phyloP scores from a whole-genome alignment of 805 yeast species.

The Starmerella floricola region DNA sequence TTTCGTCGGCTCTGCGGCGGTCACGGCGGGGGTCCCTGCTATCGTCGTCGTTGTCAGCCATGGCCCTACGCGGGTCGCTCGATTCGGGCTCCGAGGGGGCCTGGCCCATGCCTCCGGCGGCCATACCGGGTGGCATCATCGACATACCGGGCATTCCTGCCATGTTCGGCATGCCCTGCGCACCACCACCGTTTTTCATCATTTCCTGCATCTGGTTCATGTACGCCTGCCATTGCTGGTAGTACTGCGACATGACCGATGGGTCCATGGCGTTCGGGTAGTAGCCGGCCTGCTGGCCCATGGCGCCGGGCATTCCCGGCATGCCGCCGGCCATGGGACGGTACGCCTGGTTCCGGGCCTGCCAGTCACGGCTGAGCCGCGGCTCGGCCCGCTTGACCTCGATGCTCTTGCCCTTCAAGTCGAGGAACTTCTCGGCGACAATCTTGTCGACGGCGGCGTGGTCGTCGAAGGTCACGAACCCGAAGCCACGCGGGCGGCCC shows the following conservation, averaged over 20 bases:
- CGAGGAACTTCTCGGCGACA: slow-evolving; percentile 66
- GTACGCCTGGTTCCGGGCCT: slow-evolving; percentile 15
- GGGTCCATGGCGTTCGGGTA: slow-evolving; percentile 32
- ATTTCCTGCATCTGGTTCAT: slow-evolving; percentile 31
- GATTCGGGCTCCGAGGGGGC: slow-evolving; percentile 2
- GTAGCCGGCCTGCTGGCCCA: slow-evolving; percentile 7
- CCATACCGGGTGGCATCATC: slow-evolving; percentile 1
- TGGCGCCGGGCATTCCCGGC: slow-evolving; percentile 5
- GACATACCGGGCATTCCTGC: slow-evolving; percentile 12
- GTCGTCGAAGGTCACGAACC: slow-evolving; percentile 89
- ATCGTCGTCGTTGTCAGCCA: slow-evolving; percentile 10
- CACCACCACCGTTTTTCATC: slow-evolving; percentile 24
- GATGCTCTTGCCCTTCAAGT: slow-evolving; percentile 62
- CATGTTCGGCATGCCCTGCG: slow-evolving; percentile 17
- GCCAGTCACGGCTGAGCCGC: slow-evolving; percentile 23
- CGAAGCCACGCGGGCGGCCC: slow-evolving; percentile 93
- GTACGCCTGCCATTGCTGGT: slow-evolving; percentile 33
- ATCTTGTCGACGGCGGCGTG: slow-evolving; percentile 89
- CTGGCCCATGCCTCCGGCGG: slow-evolving; percentile 1
- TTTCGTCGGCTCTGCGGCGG: slow-evolving; percentile 23
- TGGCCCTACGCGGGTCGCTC: slow-evolving; percentile 3
- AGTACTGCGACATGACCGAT: slow-evolving; percentile 33
- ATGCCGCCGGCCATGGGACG: slow-evolving; percentile 11
- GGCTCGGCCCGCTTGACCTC: slow-evolving; percentile 38
- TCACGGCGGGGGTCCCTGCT: slow-evolving; percentile 22